Conservation (phyloP, 2,329 filamentous ascomycete species). For the Pseudonectria foliicola region DNA sequence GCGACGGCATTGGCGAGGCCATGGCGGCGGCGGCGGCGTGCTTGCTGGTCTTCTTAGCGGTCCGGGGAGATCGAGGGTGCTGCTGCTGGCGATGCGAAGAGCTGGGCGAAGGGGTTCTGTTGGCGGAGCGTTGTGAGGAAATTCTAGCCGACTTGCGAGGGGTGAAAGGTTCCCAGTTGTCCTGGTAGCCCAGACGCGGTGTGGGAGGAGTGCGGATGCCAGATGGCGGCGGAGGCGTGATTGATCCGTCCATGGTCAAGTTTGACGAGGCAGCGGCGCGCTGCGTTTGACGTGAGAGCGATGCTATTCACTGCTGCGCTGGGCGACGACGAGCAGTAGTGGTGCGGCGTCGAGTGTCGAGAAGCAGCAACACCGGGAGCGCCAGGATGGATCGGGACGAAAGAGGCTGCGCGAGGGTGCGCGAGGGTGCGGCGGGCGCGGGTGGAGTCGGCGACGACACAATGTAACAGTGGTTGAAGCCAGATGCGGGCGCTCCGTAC, state of each 20-base stretch:
- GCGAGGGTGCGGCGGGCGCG: slow-evolving; percentile 2
- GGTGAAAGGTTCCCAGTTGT: slow-evolving; percentile 66
- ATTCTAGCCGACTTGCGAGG: slow-evolving; percentile 63
- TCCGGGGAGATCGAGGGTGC: slow-evolving; percentile 26
- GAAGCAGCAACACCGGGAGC: slow-evolving; percentile 14
- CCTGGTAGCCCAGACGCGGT: slow-evolving; percentile 59
- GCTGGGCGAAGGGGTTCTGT: slow-evolving; percentile 50
- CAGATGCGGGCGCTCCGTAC: slow-evolving; percentile 1
- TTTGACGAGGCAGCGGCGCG: slow-evolving; percentile 12
- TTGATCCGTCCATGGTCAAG: slow-evolving; percentile 27
- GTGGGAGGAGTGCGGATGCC: slow-evolving; percentile 60
- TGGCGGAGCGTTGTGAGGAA: slow-evolving; percentile 43
- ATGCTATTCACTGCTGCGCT: slow-evolving; percentile 4
- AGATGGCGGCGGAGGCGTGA: slow-evolving; percentile 55
- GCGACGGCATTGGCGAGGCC: slow-evolving; percentile 38
- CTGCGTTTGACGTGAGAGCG: slow-evolving; percentile 4
- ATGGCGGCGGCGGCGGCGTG: slow-evolving; percentile 24
- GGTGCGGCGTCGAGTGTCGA: slow-evolving; percentile 7
- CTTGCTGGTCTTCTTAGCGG: slow-evolving; percentile 24
- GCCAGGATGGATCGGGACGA: slow-evolving; percentile 13
- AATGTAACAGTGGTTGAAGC: slow-evolving; percentile 4
- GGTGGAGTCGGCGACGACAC: slow-evolving; percentile 3
- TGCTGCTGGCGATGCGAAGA: slow-evolving; percentile 26
- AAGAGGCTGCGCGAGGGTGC: slow-evolving; percentile 3
- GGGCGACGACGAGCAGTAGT: slow-evolving; percentile 3